Evolutionary conservation across 2,329 filamentous ascomycete species (phyloP), one percentile per base, ranked within the genome.

Genomic region (Byssochlamys sp.): DNA sequence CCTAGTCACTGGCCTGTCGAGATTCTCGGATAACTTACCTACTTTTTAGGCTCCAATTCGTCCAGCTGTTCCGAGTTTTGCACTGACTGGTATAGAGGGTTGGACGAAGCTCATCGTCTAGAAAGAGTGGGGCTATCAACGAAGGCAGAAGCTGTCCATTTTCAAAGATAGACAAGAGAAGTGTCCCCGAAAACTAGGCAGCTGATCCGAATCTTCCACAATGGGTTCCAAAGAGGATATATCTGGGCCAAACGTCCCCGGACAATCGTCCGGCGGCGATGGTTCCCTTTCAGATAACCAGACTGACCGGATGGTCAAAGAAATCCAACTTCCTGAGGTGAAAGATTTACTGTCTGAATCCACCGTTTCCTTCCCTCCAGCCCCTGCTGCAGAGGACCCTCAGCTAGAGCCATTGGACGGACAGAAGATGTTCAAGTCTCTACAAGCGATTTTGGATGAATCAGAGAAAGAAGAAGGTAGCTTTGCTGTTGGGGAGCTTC

Each of bases 371-470:
- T 58, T 66, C 55, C 65, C 65, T 39, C 57, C 59, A 50, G 55
- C 67, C 28, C 61, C 65, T 45, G 27, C 58, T 4, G 56, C 57
- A 60, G 62, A 63, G 25, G 39, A 49, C 12, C 50, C 56, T 11
- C 55, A 57, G 53, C 57, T 72, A 31, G 35, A 64, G 7, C 45
- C 53, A 35, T 62, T 71, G 61, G 67, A 72, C 52, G 67, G 74
- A 61, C 61, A 66, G 54, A 60, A 62, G 28, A 69, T 75, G 63
- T 70, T 76, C 54, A 61, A 53, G 33, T 62, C 65, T n/a, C 57
- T 77, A 55, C 67, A 70, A 57, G 57, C 61, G 12, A 60, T 67
- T 26, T 65, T 76, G 52, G 63, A 69, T 14, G 59, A 58, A 33
- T 61, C 58, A 24, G 63, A 65, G 11, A 67, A 69, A 53, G 57